These are phyloP conservation scores for Bipolaris oryzae DNA, from an alignment of 2,329 filamentous ascomycete genomes.

Conservation along the genomic window DNA sequence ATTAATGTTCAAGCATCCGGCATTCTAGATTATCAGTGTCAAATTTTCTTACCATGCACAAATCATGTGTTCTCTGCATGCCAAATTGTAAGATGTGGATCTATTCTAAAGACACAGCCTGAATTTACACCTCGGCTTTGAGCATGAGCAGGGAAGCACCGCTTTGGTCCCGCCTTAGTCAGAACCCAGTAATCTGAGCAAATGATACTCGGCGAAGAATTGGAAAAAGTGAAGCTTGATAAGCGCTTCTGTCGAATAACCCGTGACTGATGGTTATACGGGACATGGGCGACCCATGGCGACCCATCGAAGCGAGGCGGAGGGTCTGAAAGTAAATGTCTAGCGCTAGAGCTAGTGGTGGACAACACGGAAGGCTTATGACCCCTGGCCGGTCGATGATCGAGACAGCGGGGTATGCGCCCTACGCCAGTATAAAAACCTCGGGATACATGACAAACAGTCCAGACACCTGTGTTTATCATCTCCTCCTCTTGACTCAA, in stretches of 20 bases:
- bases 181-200: not conserved
- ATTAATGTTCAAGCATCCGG: not conserved
- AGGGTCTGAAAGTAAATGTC: not conserved
- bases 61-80: not conserved
- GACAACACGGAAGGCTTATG: slow-evolving; percentile 3
- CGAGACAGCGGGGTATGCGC: slow-evolving; percentile 30
- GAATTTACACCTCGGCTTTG: not conserved
- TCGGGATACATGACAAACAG: not conserved
- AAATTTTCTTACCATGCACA: not conserved
- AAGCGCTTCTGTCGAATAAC: not conserved
- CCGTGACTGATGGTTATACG: not conserved
- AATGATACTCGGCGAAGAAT: not conserved
- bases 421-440: slow-evolving; percentile 28
- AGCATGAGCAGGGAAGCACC: not conserved
- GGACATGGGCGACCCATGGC: not conserved
- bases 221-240: not conserved
- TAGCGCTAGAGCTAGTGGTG: slow-evolving; percentile 1
- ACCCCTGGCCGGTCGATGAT: slow-evolving; percentile 13
- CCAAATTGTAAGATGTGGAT: not conserved
- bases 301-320: not conserved
- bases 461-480: not conserved
- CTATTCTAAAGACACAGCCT: not conserved
- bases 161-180: not conserved
- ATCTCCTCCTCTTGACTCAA: not conserved
- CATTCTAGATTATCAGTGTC: not conserved